A percentile compares a stretch with the other conserved stretches of the same genome.
phyloP scores from a whole-genome alignment of 2,329 filamentous ascomycete species.

The Colletotrichum chlorophyti region DNA sequence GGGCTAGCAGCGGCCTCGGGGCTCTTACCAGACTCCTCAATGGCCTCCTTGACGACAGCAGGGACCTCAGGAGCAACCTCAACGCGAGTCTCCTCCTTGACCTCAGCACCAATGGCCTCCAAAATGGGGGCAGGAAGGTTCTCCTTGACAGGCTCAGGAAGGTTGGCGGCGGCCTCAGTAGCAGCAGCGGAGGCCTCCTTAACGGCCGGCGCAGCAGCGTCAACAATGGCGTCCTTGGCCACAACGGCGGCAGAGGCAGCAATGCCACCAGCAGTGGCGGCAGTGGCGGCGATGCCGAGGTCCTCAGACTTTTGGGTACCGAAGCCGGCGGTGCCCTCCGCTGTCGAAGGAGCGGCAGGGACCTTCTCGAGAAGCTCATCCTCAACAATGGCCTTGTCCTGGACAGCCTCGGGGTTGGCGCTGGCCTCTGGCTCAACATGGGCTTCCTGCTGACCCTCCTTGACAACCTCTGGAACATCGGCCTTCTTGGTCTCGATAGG shows the following conservation, averaged over 20 bases:
- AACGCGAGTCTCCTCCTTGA: slow-evolving; percentile 49
- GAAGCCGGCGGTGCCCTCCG: slow-evolving; percentile 60
- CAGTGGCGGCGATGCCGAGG: slow-evolving; percentile 46
- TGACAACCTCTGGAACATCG: slow-evolving; percentile 68
- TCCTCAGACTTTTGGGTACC: slow-evolving; percentile 61
- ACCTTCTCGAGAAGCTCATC: slow-evolving; percentile 74
- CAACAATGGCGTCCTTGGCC: slow-evolving; percentile 35
- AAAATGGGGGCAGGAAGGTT: slow-evolving; percentile 57
- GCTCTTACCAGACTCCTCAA: slow-evolving; percentile 61
- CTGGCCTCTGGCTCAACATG: slow-evolving; percentile 71
- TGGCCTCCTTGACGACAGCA: slow-evolving; percentile 62
- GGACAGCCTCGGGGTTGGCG: slow-evolving; percentile 68
- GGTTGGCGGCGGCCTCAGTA: slow-evolving; percentile 49
- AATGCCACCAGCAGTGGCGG: slow-evolving; percentile 44
- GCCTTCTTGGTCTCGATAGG: slow-evolving; percentile 64
- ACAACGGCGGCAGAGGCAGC: slow-evolving; percentile 42
- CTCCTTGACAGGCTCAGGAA: slow-evolving; percentile 62
- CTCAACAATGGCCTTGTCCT: slow-evolving; percentile 76
- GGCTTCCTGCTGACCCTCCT: slow-evolving; percentile 74
- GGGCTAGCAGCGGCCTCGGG: slow-evolving; percentile 77
- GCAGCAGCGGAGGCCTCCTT: slow-evolving; percentile 43
- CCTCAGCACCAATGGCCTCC: slow-evolving; percentile 50
- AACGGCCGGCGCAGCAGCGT: slow-evolving; percentile 46
- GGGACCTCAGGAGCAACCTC: slow-evolving; percentile 60
- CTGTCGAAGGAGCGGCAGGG: slow-evolving; percentile 62